These are phyloP conservation scores for Trichoderma aggressivum DNA, from an alignment of 2,329 filamentous ascomycete genomes.

Conservation along the genomic window DNA sequence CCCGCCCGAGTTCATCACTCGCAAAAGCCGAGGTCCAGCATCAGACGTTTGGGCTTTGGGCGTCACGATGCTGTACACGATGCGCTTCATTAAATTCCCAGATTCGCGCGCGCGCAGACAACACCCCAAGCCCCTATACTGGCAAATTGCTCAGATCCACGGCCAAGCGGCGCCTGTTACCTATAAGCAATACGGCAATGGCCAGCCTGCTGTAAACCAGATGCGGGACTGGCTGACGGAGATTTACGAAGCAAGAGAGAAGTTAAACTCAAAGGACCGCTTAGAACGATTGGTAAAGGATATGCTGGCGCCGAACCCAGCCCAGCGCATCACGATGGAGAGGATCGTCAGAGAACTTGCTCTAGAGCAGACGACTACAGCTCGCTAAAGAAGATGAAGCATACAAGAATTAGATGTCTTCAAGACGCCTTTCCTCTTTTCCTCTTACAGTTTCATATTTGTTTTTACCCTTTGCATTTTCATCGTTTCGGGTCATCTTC, in stretches of 20 bases:
- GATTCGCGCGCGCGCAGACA: constrained; percentile 48
- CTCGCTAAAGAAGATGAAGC: neutral
- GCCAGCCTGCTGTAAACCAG: constrained; percentile 43
- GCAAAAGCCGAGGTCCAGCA: constrained; percentile 50
- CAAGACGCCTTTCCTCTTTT: neutral
- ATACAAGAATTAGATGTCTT: neutral
- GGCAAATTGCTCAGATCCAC: constrained; percentile 57
- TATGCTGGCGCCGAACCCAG: constrained; percentile 52
- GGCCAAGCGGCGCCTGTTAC: constrained; percentile 32
- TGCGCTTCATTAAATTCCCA: constrained; percentile 54
- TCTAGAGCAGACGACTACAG: constrained; percentile 25
- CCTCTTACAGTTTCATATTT: neutral
- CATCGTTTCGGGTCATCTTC: neutral
- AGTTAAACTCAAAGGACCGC: constrained; percentile 45
- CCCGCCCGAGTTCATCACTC: constrained; percentile 58
- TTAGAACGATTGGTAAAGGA: constrained; percentile 51
- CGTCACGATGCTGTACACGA: constrained; percentile 58
- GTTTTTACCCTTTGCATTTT: neutral
- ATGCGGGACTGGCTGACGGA: constrained; percentile 58
- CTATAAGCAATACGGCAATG: constrained; percentile 36
- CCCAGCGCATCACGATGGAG: constrained; percentile 53
- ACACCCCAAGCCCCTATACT: constrained; percentile 52
- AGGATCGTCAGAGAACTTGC: constrained; percentile 46
- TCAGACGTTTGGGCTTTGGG: constrained; percentile 60
- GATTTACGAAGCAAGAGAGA: constrained; percentile 46